Evolutionary conservation across 1,284 basidiomycete species (phyloP).

Genomic region (Pyrrhoderma noxium): DNA sequence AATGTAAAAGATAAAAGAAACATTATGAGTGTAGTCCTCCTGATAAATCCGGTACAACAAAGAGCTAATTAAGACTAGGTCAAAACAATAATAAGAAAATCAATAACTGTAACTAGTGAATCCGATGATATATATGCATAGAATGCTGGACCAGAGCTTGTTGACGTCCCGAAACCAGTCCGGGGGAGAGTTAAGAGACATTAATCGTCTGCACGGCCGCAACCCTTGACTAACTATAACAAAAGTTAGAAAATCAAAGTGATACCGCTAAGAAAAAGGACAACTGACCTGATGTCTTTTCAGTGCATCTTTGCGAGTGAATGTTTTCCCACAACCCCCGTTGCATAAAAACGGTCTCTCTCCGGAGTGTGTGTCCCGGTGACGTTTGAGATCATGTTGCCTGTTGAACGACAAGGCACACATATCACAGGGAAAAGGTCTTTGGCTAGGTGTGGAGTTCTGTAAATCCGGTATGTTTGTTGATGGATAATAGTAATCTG

Average conservation of each 20-base stretch:
- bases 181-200: neutral
- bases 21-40: too few relatives aligned
- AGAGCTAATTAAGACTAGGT: too few relatives aligned
- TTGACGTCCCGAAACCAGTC: too few relatives aligned
- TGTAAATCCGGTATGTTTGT: conserved; percentile 27
- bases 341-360: conserved; percentile 76
- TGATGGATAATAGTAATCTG: conserved; percentile 10
- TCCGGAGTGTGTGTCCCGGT: conserved; percentile 73
- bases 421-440: conserved; percentile 68
- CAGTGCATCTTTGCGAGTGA: conserved; percentile 74
- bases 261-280: neutral
- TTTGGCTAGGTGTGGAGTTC: conserved; percentile 58
- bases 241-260: conserved; percentile 20
- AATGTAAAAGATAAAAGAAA: too few relatives aligned
- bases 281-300: conserved; percentile 67
- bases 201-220: conserved; percentile 56
- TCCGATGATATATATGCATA: too few relatives aligned
- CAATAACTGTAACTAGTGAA: too few relatives aligned
- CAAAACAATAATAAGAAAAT: too few relatives aligned
- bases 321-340: conserved; percentile 75
- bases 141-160: too few relatives aligned
- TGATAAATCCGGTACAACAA: too few relatives aligned
- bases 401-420: conserved; percentile 77
- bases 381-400: conserved; percentile 74
- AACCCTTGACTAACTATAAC: conserved; percentile 64